A percentile compares a stretch with the other conserved stretches of the same genome.
Conservation (phyloP, 2,329 filamentous ascomycete species). For the Cladophialophora bantiana region DNA sequence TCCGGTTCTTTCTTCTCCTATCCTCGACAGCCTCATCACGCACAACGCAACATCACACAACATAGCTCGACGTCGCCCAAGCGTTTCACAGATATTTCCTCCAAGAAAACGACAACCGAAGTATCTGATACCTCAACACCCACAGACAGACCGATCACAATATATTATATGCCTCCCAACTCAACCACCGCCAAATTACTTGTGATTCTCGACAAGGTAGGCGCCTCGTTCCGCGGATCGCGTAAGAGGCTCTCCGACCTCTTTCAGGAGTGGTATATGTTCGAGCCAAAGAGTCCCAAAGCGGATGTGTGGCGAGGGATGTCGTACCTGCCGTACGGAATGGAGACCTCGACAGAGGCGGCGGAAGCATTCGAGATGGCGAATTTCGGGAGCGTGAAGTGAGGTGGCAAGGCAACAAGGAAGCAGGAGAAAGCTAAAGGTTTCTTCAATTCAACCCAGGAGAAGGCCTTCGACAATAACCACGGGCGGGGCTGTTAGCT, state of each 20-base stretch:
- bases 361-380: background rate
- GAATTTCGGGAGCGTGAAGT: too few relatives aligned
- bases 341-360: background rate
- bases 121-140: background rate
- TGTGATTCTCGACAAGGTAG: background rate
- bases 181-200: background rate
- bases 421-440: too few relatives aligned
- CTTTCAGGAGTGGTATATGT: background rate
- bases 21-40: background rate
- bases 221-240: background rate
- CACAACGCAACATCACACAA: background rate
- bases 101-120: background rate
- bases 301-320: background rate
- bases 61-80: background rate
- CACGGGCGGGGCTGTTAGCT: too few relatives aligned
- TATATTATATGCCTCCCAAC: background rate
- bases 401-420: too few relatives aligned
- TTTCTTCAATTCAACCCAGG: too few relatives aligned
- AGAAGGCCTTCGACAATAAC: too few relatives aligned
- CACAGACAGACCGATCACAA: background rate
- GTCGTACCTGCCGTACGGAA: constrained; percentile 1
- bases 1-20: background rate
- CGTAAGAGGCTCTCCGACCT: background rate
- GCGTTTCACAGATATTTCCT: background rate
- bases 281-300: background rate